Evolutionary conservation across 257 asterid species (phyloP), one percentile per base, ranked within the genome.

Genomic region (Solanum piurae): DNA sequence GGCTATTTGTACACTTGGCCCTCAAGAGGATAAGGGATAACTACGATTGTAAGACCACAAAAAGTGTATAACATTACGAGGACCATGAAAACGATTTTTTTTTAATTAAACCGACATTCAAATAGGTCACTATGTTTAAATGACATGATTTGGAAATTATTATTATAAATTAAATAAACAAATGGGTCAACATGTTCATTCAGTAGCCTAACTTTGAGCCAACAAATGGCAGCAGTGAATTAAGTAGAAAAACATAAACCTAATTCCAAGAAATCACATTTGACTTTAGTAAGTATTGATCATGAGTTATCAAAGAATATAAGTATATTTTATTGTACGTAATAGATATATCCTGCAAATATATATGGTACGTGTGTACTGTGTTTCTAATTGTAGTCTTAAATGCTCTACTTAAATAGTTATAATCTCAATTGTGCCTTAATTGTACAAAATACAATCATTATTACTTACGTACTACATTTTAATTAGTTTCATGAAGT

Each of bases 121-220:
- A 46, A 36, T 49, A 68, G 5, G 88, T 87, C 89, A 38, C 82
- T 36, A 37, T 88, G 86, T 62, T 44, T 42, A n/a, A 9, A 84
- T 38, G 74, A 88, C 87, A 88, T 31, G 42, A 85, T 75, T 69
- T 77, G 80, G 60, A 38, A 87, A 87, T 36, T 62, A 77, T 34
- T 60, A 76, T 55, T 49, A 49, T 49, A 49, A 49, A 49, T 49
- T 5, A 82, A 49, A 66, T 87, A 40, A 73, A 73, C 27, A 58
- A 34, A 91, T 86, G 88, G 92, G 94, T 89, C 93, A 86, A 89
- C 76, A 72, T 92, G 91, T 89, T 86, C 66, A 90, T 89, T 87
- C 88, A 89, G 86, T 79, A 86, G 69, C 88, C 83, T 52, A 84
- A 88, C 90, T 89, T 86, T 42, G 83, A 66, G 87, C 88, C 92